Conservation (phyloP, 306 rosid species). For the Trifolium subterraneum region DNA sequence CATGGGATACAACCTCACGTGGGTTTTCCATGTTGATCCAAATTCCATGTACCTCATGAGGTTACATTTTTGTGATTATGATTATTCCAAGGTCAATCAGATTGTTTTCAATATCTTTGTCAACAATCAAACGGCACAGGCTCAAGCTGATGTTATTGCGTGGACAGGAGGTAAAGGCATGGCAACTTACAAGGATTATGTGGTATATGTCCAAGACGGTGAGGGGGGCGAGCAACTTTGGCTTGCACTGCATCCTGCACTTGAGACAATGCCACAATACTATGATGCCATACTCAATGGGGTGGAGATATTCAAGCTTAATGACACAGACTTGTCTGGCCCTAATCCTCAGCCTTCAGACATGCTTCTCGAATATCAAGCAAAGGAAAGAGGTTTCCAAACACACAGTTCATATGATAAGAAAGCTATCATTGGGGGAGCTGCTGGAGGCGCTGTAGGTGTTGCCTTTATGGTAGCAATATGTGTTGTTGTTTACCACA, state of each 20-base stretch:
- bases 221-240: constrained; percentile 39
- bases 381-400: background rate
- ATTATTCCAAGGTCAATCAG: constrained; percentile 38
- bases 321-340: constrained; percentile 55
- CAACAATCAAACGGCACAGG: constrained; percentile 58
- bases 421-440: constrained; percentile 49
- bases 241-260: constrained; percentile 54
- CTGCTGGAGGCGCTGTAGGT: constrained; percentile 66
- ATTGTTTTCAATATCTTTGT: constrained; percentile 48
- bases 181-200: constrained; percentile 52
- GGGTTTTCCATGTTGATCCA: constrained; percentile 59
- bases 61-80: constrained; percentile 58
- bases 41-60: constrained; percentile 55
- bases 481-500: constrained; percentile 42
- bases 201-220: constrained; percentile 38
- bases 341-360: constrained; percentile 62
- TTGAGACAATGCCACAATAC: constrained; percentile 42
- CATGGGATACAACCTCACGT: constrained; percentile 54
- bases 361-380: constrained; percentile 34
- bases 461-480: constrained; percentile 53
- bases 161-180: constrained; percentile 49
- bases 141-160: constrained; percentile 50
- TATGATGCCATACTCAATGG: constrained; percentile 58
- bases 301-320: constrained; percentile 62
- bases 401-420: background rate